Base-by-base conservation (phyloP, 345 rosid genomes). In the Clarkia xantiana region DNA sequence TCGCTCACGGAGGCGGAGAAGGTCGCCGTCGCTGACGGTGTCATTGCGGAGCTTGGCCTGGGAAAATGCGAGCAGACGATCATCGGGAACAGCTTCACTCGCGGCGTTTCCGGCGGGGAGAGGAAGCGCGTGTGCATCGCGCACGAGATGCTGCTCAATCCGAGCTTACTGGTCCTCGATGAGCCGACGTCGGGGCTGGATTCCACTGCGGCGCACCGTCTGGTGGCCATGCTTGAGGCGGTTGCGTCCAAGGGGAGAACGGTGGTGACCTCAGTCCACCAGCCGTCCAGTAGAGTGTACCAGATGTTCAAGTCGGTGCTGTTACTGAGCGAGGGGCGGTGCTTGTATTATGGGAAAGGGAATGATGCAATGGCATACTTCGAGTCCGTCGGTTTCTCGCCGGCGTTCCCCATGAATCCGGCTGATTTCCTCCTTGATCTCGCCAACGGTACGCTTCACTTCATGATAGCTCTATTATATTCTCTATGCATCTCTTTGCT, bases 131-230 rank as follows among this genome's bases (percentile, higher is more conserved):
- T 90, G 44, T 77, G 84, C 45, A 82, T 90, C 49, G 97, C 79
- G 14, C 94, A 86, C 41, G 97, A 90, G 79, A 77, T 90, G 76
- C 44, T 90, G n/a, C 67, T 85, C 36, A 77, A 79, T 59, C 97
- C 97, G 19, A 84, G 91, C 47, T 53, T 90, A 56, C 56, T 90
- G 56, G 64, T 90, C 49, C 86, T 90, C 1, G 97, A 90, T 47
- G 97, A 90, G 53, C 97, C 97, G n/a, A 85, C 97, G 22, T 85
- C 95, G 39, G 95, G 97, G 49, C 70, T 90, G 69, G 97, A 90
- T 61, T 74, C 95, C 9, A 85, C 97, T 13, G 88, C 91, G 10
- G 97, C 95, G 10, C 66, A 80, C 60, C 63, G 88, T 69, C 70
- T 90, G 74, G 76, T 90, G 42, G 59, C 70, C 57, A 73, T 79